Evolutionary conservation across 2,329 filamentous ascomycete genomes (phyloP).

Genomic region (Ilyonectria sp.): DNA sequence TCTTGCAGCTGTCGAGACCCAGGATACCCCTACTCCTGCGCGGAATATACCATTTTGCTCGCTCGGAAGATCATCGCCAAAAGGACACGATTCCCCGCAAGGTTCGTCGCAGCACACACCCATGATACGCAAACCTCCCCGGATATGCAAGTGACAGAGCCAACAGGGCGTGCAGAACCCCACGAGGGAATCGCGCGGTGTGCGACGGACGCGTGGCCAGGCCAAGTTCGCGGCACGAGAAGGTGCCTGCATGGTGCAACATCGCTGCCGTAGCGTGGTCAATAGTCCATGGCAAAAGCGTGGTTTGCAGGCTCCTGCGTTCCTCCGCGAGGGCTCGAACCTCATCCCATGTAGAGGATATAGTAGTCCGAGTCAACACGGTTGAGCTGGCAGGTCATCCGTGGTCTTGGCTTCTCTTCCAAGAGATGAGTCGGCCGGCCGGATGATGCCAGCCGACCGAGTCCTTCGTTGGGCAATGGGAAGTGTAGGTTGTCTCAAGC

Average conservation of each 20-base stretch:
- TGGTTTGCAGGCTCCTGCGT: neutral
- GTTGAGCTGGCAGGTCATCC: neutral
- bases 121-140: neutral
- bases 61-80: neutral
- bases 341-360: neutral
- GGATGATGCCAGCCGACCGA: neutral
- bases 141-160: neutral
- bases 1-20: slow-evolving; percentile 5
- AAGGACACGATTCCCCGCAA: neutral
- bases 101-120: neutral
- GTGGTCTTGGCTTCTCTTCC: neutral
- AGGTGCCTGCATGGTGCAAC: neutral
- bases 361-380: neutral
- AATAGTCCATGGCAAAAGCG: neutral
- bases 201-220: neutral
- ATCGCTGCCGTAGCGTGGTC: neutral
- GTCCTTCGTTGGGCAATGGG: neutral
- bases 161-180: neutral
- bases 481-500: neutral
- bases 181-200: neutral
- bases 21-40: neutral
- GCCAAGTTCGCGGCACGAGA: neutral
- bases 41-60: neutral
- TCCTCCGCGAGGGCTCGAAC: neutral
- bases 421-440: neutral